A percentile compares a stretch with the other conserved stretches of the same genome.
These are phyloP conservation scores for Gardenia jasminoides DNA, from an alignment of 257 asterid genomes.

Conservation along the genomic window DNA sequence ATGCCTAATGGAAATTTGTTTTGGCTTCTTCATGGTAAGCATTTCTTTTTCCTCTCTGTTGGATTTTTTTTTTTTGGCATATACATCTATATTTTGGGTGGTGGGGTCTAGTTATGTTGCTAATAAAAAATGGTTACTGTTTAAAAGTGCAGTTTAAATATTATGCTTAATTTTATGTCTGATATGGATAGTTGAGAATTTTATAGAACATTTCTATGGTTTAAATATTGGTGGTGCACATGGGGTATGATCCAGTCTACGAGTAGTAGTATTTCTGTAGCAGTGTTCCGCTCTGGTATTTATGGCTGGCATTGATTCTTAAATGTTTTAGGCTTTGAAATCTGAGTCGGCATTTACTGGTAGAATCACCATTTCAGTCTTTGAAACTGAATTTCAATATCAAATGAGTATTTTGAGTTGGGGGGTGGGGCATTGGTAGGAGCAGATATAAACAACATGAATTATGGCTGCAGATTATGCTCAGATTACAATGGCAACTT, in stretches of 20 bases:
- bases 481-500: neutral
- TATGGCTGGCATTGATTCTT: neutral
- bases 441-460: neutral
- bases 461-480: neutral
- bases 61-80: neutral
- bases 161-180: neutral
- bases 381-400: neutral
- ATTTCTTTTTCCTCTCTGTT: neutral
- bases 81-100: too few species aligned
- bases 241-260: conserved; percentile 14
- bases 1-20: conserved; percentile 83
- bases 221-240: conserved; percentile 9
- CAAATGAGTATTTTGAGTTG: neutral
- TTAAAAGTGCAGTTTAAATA: too few species aligned
- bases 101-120: neutral
- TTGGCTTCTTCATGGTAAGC: conserved; percentile 93
- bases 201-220: neutral
- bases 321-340: neutral
- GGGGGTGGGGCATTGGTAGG: neutral
- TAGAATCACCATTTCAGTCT: conserved; percentile 1
- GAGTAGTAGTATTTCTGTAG: too few species aligned
- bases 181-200: neutral
- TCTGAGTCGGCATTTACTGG: neutral
- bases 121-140: neutral
- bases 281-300: neutral